These are phyloP conservation scores for Xylaria hypoxylon DNA, from an alignment of 2,329 filamentous ascomycete genomes.

Conservation along the genomic window DNA sequence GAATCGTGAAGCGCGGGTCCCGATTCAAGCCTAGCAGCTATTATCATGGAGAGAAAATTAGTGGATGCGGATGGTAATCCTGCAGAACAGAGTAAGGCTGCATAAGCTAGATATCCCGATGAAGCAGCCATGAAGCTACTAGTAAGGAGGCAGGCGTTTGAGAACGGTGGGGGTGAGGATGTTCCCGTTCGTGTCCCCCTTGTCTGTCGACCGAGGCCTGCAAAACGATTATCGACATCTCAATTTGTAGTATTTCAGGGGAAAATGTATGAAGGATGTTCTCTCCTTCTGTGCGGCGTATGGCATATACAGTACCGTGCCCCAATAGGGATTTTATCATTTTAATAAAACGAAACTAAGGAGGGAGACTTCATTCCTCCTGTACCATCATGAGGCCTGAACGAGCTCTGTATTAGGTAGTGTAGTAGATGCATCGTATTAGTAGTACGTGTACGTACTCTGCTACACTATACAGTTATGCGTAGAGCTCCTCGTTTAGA, in stretches of 20 bases:
- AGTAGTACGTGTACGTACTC: too few relatives aligned
- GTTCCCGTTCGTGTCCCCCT: constrained; percentile 13
- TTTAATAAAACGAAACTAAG: too few relatives aligned
- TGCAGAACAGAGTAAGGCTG: constrained; percentile 31
- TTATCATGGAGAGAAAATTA: constrained; percentile 15
- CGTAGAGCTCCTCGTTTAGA: constrained; percentile 14
- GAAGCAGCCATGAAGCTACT: constrained; percentile 37
- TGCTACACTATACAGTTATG: too few relatives aligned
- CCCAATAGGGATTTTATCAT: too few relatives aligned
- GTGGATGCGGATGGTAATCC: constrained; percentile 10
- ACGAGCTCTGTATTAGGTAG: too few relatives aligned
- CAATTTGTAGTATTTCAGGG: constrained; percentile 7
- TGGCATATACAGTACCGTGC: too few relatives aligned
- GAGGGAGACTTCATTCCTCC: too few relatives aligned
- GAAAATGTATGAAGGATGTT: neutral
- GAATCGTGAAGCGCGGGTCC: constrained; percentile 22
- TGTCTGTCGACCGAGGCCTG: neutral
- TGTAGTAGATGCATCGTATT: too few relatives aligned
- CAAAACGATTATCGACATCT: constrained; percentile 12
- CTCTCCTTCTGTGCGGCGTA: too few relatives aligned
- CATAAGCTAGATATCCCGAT: constrained; percentile 34
- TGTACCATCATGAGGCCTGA: too few relatives aligned
- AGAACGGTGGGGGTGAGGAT: constrained; percentile 32
- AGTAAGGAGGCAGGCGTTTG: constrained; percentile 31
- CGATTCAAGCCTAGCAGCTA: constrained; percentile 18